Evolutionary conservation across 352 stramenopile genomes (phyloP), one percentile per base, ranked within the genome.

Genomic region (Pilasporangium apinafurcum): DNA sequence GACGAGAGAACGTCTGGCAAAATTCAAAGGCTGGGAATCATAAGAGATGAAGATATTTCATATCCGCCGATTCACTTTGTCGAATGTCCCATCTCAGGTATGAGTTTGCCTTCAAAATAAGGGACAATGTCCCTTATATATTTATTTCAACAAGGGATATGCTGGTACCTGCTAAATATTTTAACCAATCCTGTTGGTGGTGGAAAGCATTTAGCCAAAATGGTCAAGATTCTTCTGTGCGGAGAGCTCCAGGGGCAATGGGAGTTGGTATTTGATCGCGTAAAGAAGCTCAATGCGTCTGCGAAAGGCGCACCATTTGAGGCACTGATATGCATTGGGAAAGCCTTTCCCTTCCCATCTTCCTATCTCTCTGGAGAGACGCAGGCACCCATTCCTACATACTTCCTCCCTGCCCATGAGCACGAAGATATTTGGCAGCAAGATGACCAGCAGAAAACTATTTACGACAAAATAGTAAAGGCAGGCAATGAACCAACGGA

Each of bases 191-290:
- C n/a, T n/a, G n/a, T n/a, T n/a, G n/a, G n/a, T n/a, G n/a, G n/a
- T n/a, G n/a, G n/a, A n/a, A n/a, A n/a, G n/a, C n/a, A n/a, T n/a
- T n/a, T 6, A 28, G 9, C 38, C 22, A 45, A 16, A 5, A 92
- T 92, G 80, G 62, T 70, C 26, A 89, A 90, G 54, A 44, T 92
- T 13, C 48, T 92, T 68, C 66, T 92, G 2, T 82, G 80, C 43
- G 80, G 80, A 1, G 65, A 72, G 13, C 72, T 88, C 30, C 49
- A 73, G 30, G 66, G 57, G 29, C 56, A 78, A 12, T 92, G 80
- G 80, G 37, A 68, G 40, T 41, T 72, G 42, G 55, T 92, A 4
- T 83, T 83, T 27, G 70, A 87, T 42, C 80, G 80, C 47, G 68
- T 65, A 36, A 56, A 71, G 20, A 90, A 88, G 53, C 62, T 92